Conservation (phyloP, 441 rosid species). For the Iberis amara region DNA sequence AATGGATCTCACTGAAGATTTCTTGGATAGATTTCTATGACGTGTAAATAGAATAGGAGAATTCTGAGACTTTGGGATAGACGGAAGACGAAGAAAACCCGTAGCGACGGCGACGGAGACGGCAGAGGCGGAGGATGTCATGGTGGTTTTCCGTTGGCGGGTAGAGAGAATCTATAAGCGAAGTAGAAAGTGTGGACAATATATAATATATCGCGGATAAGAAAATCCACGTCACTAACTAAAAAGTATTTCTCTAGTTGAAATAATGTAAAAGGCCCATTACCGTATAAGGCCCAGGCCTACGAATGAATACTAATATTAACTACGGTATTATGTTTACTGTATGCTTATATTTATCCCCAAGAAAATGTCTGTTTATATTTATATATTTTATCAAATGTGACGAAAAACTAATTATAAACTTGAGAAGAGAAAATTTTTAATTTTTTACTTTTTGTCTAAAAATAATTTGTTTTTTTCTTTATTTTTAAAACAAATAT, state of each 20-base stretch:
- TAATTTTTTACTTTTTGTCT: too few species aligned
- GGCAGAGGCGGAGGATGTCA: constrained; percentile 30
- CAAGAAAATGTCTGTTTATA: too few species aligned
- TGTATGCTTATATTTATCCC: too few species aligned
- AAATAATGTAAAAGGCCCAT: constrained; percentile 12
- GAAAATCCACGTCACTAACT: not conserved
- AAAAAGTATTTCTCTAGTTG: not conserved
- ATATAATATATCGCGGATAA: not conserved
- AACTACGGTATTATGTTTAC: too few species aligned
- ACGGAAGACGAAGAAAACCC: constrained; percentile 18
- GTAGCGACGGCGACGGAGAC: constrained; percentile 25
- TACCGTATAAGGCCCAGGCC: constrained; percentile 6
- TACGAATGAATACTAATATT: too few species aligned
- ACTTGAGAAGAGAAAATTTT: too few species aligned
- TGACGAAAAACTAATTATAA: too few species aligned
- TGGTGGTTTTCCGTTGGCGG: constrained; percentile 31
- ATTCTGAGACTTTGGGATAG: constrained; percentile 15
- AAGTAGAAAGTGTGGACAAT: constrained; percentile 20
- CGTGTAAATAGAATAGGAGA: constrained; percentile 29
- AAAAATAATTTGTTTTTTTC: too few species aligned
- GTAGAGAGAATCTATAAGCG: constrained; percentile 2
- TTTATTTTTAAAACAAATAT: too few species aligned
- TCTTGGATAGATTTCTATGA: constrained; percentile 22
- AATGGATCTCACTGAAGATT: constrained; percentile 24
- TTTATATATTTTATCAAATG: too few species aligned